phyloP scores from a whole-genome alignment of 2,329 filamentous ascomycete genomes.

The Pseudohalonectria lignicola region DNA sequence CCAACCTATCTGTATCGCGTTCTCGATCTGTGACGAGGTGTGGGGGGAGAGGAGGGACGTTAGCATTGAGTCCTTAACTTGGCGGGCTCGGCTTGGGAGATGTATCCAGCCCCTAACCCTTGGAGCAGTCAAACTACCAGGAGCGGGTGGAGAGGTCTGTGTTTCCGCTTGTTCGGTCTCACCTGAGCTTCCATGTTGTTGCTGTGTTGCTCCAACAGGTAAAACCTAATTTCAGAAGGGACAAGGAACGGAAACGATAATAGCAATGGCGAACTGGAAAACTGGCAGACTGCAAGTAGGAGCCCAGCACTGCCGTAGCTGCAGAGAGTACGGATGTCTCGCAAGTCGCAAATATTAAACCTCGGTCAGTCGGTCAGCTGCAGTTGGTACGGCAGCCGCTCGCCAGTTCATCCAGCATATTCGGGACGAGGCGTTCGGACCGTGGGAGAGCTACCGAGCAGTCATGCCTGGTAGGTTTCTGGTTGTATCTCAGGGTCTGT shows the following conservation, averaged over 20 bases:
- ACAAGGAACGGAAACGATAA: background rate
- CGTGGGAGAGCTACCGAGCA: slow-evolving; percentile 1
- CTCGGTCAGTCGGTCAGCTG: slow-evolving; percentile 2
- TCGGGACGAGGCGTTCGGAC: background rate
- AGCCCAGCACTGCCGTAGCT: too few species aligned
- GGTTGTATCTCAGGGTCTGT: background rate
- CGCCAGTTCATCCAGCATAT: slow-evolving; percentile 1
- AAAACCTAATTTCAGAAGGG: background rate
- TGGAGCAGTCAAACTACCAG: too few species aligned
- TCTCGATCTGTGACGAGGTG: slow-evolving; percentile 65
- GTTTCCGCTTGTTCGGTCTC: slow-evolving; percentile 3
- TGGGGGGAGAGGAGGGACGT: background rate
- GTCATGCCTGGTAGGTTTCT: background rate
- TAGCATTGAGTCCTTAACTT: background rate
- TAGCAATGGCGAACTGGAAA: too few species aligned
- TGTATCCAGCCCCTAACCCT: background rate
- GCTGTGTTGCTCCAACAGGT: background rate
- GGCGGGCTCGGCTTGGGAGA: too few species aligned
- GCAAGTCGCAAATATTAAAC: too few species aligned
- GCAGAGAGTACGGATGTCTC: too few species aligned
- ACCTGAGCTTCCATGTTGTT: slow-evolving; percentile 2
- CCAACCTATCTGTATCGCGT: slow-evolving; percentile 90
- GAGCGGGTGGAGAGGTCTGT: too few species aligned
- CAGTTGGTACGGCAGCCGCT: slow-evolving; percentile 3
- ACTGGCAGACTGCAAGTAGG: too few species aligned